Percentiles rank a stretch among this genome's conserved stretches.
Conservation (phyloP, 257 asterid genomes). For the Plantago ovata region DNA sequence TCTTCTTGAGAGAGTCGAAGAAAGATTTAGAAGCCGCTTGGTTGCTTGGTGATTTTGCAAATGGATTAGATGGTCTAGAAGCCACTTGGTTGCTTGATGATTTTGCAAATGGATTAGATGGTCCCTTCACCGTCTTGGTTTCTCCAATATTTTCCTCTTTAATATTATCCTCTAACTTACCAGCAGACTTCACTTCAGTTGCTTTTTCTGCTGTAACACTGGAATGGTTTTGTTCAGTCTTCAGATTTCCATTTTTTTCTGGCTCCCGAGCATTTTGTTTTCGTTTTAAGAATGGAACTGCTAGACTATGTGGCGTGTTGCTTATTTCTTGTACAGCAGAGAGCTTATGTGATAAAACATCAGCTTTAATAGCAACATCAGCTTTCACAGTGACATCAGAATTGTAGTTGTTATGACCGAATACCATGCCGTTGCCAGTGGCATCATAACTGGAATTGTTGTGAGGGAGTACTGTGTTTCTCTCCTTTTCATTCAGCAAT, state of each 20-base stretch:
- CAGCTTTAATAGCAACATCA: slow-evolving; percentile 25
- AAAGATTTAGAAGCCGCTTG: slow-evolving; percentile 47
- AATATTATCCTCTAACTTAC: slow-evolving; percentile 18
- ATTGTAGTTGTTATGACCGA: slow-evolving; percentile 17
- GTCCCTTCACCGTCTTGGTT: slow-evolving; percentile 29
- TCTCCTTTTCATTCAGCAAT: slow-evolving; percentile 42
- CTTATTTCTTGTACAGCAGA: slow-evolving; percentile 34
- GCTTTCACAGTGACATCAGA: slow-evolving; percentile 21
- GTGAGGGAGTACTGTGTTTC: slow-evolving; percentile 21
- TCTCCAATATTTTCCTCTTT: slow-evolving; percentile 27
- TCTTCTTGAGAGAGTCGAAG: slow-evolving; percentile 73
- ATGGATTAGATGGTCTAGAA: slow-evolving; percentile 74
- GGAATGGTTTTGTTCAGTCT: slow-evolving; percentile 29
- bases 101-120: slow-evolving; percentile 12
- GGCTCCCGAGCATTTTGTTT: slow-evolving; percentile 38
- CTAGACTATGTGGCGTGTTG: slow-evolving; percentile 26
- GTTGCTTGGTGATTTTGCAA: slow-evolving; percentile 58
- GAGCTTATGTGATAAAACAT: slow-evolving; percentile 26
- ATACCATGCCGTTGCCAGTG: slow-evolving; percentile 6
- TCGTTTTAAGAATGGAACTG: slow-evolving; percentile 21
- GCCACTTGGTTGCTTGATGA: slow-evolving; percentile 17
- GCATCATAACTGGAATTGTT: slow-evolving; percentile 17
- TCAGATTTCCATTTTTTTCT: slow-evolving; percentile 25
- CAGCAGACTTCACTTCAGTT: slow-evolving; percentile 28
- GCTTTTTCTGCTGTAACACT: slow-evolving; percentile 28